Evolutionary conservation across 768 basidiomycete species (phyloP).

Genomic region (Trametes elegans): DNA sequence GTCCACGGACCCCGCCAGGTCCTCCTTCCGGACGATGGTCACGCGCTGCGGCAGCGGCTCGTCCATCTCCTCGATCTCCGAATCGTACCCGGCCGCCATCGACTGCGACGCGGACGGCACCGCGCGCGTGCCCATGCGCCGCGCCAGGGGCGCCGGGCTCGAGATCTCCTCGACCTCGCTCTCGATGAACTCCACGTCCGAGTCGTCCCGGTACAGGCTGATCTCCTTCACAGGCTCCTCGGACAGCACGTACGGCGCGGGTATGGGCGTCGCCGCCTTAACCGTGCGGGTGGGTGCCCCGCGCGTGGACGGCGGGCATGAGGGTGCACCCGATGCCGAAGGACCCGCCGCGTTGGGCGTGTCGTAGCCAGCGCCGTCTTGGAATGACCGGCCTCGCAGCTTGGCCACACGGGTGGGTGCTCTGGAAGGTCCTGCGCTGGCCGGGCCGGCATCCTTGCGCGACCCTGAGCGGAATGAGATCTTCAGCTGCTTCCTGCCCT

Average conservation of each 20-base stretch:
- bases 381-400: background rate
- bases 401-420: background rate
- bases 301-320: too few species aligned
- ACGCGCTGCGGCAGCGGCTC: background rate
- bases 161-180: constrained; percentile 18
- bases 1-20: background rate
- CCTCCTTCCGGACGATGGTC: constrained; percentile 1
- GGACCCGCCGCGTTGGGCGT: background rate
- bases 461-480: background rate
- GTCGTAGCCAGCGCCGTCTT: background rate
- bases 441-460: background rate
- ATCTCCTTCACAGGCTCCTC: background rate
- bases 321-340: background rate
- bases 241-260: too few species aligned
- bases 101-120: constrained; percentile 15
- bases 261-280: too few species aligned
- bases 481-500: background rate
- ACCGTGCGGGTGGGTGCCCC: too few species aligned
- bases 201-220: constrained; percentile 10
- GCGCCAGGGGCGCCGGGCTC: constrained; percentile 7
- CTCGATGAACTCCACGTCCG: constrained; percentile 11
- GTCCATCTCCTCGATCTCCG: constrained; percentile 7
- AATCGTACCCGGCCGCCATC: constrained; percentile 8
- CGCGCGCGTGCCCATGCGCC: constrained; percentile 11
- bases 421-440: too few species aligned